Evolutionary conservation across 1,284 basidiomycete genomes (phyloP).

Genomic region (Acaromyces ingoldii): DNA sequence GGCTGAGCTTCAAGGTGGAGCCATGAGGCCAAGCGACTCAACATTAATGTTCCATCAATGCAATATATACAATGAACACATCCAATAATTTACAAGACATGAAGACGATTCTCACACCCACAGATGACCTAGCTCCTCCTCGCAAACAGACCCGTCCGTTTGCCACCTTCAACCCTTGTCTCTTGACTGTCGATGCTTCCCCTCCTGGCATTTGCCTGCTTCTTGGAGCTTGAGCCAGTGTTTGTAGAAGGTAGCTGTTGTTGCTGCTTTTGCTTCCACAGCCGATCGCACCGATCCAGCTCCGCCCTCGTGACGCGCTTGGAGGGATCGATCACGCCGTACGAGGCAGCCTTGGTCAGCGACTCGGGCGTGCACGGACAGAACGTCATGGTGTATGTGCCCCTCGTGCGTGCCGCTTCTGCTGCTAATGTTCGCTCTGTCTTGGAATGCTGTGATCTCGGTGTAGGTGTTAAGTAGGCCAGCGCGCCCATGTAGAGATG

Average conservation of each 20-base stretch:
- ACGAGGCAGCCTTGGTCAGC: background rate
- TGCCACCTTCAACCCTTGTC: background rate
- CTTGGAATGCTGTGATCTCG: no score
- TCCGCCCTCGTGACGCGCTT: background rate
- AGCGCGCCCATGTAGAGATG: no score
- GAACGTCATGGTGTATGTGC: no score
- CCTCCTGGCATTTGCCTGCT: background rate
- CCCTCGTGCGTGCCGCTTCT: no score
- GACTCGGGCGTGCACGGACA: background rate
- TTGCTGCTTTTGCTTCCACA: background rate
- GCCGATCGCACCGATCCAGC: background rate
- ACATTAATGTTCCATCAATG: background rate
- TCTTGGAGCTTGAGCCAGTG: no score
- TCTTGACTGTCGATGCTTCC: background rate
- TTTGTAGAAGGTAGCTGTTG: background rate
- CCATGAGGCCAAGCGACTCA: background rate
- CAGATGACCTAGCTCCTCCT: no score
- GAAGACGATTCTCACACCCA: no score
- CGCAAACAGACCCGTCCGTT: no score
- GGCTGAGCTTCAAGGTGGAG: conserved; percentile 50
- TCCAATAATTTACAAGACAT: no score
- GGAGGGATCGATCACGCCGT: background rate
- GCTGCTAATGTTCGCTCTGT: no score
- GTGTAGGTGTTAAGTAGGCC: no score
- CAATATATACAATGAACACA: no score